Base-by-base conservation (phyloP, 768 basidiomycete genomes). In the Sistotremastrum suecicum region DNA sequence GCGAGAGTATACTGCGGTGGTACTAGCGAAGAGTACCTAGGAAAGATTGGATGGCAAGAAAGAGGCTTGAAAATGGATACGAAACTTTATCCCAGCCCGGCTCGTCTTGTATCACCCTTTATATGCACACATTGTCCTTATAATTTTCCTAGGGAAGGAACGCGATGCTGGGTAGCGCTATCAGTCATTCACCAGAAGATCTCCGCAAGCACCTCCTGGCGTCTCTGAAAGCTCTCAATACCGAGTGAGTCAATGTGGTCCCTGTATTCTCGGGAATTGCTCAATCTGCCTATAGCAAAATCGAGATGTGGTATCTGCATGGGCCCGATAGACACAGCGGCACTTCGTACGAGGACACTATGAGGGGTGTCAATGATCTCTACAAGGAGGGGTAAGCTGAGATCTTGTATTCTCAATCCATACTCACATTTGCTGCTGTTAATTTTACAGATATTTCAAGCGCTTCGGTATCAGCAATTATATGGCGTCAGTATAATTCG, bases 41-140 rank as follows among this genome's bases (percentile, higher is more conserved):
- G 72, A 5, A 61, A 72, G 58, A 63, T 71, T 45, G 61, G 67
- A 48, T 71, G 71, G 63, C 61, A 71, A 48, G 58, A 60, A 39
- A 66, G 72, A 34, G 75, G 74, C 0, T 54, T 80, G 29, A 66
- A 67, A 46, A 60, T 80, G 38, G 75, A 78, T 38, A 80, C 76
- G 0, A 82, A 82, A 56, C 67, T 76, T 11, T 69, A 68, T 48
- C 76, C 77, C 0, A 55, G 49, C 39, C 44, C 49, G 7, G 63
- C 64, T 35, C 47, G 52, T 33, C 28, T 40, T 37, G 44, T 29
- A 31, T 32, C 7, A 9, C 37, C 6, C 8, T 31, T 29, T 30
- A 4, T 31, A 11, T 31, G n/a, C 20, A 20, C 20, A 20, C 20
- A 20, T 20, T 20, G 20, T 20, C 20, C 20, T 20, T 20, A 20